Conservation (phyloP, 2,329 filamentous ascomycete species). For the Diatrype stigma region DNA sequence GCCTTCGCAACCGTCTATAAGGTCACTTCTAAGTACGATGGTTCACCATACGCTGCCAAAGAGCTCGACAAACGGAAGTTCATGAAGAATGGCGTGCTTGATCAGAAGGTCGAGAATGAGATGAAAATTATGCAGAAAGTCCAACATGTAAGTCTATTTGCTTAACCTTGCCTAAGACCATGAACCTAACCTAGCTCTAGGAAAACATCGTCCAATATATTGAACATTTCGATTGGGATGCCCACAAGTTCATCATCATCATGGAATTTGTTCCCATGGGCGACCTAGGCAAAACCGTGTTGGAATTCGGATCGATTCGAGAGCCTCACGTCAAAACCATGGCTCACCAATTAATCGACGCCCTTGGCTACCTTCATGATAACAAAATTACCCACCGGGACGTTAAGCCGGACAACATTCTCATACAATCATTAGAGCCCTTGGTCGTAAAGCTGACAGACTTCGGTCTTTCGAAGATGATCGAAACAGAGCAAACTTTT, state of each 20-base stretch:
- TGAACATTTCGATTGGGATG: conserved; percentile 78
- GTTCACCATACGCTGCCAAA: conserved; percentile 82
- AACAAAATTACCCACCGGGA: conserved; percentile 96
- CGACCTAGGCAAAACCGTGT: conserved; percentile 74
- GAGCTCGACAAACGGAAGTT: conserved; percentile 91
- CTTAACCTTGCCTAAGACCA: conserved; percentile 1
- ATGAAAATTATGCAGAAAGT: conserved; percentile 92
- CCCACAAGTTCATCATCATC: conserved; percentile 87
- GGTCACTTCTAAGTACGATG: conserved; percentile 79
- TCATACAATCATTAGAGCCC: conserved; percentile 70
- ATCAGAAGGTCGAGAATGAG: conserved; percentile 92
- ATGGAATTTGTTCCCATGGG: conserved; percentile 89
- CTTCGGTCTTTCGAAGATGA: conserved; percentile 93
- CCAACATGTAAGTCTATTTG: conserved; percentile 61
- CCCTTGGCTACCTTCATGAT: conserved; percentile 79
- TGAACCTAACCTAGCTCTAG: conserved; percentile 36
- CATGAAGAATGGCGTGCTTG: conserved; percentile 85
- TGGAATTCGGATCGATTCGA: conserved; percentile 54
- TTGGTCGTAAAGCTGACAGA: conserved; percentile 89
- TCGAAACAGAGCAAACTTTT: conserved; percentile 86
- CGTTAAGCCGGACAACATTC: conserved; percentile 96
- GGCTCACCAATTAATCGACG: conserved; percentile 71
- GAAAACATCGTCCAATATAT: conserved; percentile 89
- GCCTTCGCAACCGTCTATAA: conserved; percentile 94
- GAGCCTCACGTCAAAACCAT: conserved; percentile 70